Percentiles rank a stretch among this genome's conserved stretches.
Conservation (phyloP, 2,329 filamentous ascomycete species). For the Sclerotinia minor region DNA sequence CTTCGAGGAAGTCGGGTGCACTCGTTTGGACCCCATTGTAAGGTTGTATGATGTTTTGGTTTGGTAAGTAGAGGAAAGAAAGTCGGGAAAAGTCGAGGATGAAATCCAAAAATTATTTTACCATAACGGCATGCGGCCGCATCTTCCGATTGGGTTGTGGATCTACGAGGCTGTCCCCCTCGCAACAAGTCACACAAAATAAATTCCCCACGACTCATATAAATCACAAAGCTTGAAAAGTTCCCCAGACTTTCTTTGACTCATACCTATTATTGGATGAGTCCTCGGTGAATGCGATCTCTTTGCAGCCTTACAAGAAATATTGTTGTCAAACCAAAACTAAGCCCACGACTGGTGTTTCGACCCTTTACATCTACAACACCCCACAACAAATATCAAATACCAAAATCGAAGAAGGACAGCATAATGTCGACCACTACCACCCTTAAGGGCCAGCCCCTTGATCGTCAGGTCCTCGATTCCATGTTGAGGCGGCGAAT, state of each 20-base stretch:
- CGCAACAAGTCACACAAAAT: slow-evolving; percentile 23
- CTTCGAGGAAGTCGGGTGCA: slow-evolving; percentile 46
- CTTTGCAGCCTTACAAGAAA: slow-evolving; percentile 45
- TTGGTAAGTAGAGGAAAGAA: not conserved
- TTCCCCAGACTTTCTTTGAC: slow-evolving; percentile 28
- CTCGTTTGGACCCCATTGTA: slow-evolving; percentile 52
- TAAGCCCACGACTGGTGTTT: slow-evolving; percentile 29
- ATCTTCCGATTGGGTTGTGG: slow-evolving; percentile 7
- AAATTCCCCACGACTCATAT: slow-evolving; percentile 21
- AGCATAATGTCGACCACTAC: slow-evolving; percentile 61
- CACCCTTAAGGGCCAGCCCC: slow-evolving; percentile 84
- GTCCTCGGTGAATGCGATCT: slow-evolving; percentile 44
- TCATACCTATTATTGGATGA: slow-evolving; percentile 36
- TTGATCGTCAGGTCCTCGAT: slow-evolving; percentile 81
- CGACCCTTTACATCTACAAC: slow-evolving; percentile 46
- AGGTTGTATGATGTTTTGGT: slow-evolving; percentile 25
- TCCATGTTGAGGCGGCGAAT: slow-evolving; percentile 81
- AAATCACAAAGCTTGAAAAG: slow-evolving; percentile 21
- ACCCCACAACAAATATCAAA: slow-evolving; percentile 41
- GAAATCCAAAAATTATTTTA: slow-evolving; percentile 27
- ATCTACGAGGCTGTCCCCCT: slow-evolving; percentile 20
- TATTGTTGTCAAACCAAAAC: slow-evolving; percentile 31
- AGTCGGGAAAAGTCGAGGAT: slow-evolving; percentile 17
- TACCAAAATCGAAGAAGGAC: slow-evolving; percentile 20
- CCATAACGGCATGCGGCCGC: slow-evolving; percentile 20